Conservation (phyloP, 2,329 filamentous ascomycete genomes). For the Tolypocladium endophyticum region DNA sequence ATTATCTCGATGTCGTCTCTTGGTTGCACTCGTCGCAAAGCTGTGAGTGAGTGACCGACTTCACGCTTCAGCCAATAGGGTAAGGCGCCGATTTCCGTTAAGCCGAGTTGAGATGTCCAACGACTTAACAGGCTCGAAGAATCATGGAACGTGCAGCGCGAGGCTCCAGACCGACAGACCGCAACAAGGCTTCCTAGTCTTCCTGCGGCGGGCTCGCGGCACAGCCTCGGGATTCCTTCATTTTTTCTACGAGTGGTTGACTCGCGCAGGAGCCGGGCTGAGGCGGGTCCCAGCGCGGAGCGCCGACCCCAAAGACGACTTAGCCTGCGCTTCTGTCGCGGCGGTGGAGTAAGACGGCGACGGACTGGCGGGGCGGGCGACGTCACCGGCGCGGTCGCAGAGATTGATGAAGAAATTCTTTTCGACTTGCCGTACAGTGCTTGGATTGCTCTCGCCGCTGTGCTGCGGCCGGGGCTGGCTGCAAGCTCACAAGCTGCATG, state of each 20-base stretch:
- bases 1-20: background rate
- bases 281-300: background rate
- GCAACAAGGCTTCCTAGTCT: background rate
- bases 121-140: background rate
- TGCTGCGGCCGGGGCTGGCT: background rate
- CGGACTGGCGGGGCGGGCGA: background rate
- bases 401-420: background rate
- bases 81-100: background rate
- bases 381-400: background rate
- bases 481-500: background rate
- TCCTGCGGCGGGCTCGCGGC: background rate
- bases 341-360: background rate
- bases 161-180: background rate
- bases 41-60: background rate
- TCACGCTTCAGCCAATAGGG: background rate
- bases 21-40: background rate
- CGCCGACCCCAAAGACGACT: background rate
- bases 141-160: background rate
- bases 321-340: background rate
- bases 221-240: background rate
- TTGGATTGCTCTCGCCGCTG: background rate
- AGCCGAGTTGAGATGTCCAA: background rate
- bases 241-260: background rate
- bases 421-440: background rate
- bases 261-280: background rate